Base-by-base conservation (phyloP, 2,329 filamentous ascomycete genomes). In the Colletotrichum sp. region DNA sequence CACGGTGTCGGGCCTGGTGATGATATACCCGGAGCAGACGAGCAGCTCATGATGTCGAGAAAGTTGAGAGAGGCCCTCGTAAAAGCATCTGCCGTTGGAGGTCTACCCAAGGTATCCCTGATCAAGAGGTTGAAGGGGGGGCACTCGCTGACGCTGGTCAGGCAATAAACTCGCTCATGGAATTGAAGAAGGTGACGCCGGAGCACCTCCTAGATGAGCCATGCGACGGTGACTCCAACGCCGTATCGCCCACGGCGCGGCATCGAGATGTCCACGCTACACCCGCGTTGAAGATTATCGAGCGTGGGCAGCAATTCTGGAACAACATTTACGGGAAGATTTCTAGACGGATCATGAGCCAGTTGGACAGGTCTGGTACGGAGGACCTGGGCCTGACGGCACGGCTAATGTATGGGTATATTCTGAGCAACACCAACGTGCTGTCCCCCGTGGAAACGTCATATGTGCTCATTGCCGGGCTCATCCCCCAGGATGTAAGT, bases 401-500 rank as follows among this genome's bases (percentile, higher is more conserved):
- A 1, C 83, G 87, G 16, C 81, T 90, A 64, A 84, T 88, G 78
- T 91, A 90, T 78, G 87, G 87, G 8, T 86, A 89, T 76, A 79
- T 90, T 11, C 80, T 90, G 49, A 89, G 87, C 81, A 89, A 89
- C 77, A 85, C 84, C 12, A 84, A 78, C 29, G 83, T 90, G 15
- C 80, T 90, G n/a, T 85, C 82, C 13, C 79, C 84, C 5, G 82
- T 82, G 15, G 89, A 91, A 79, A 90, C 86, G 5, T 90, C 88
- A 32, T 89, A 87, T 77, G 86, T 89, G n/a, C 80, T 90, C 67
- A 86, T 90, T 57, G 87, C 89, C 5, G 88, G 85, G 6, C 76
- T 90, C 65, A 86, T 90, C 70, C 88, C 88, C 15, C 88, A 90
- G 80, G 88, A 90, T 82, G 88, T 88, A 79, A 82, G 85, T 49